Conservation (phyloP, 202 grass and related monocot species). For the Dendrocalamus latiflorus region DNA sequence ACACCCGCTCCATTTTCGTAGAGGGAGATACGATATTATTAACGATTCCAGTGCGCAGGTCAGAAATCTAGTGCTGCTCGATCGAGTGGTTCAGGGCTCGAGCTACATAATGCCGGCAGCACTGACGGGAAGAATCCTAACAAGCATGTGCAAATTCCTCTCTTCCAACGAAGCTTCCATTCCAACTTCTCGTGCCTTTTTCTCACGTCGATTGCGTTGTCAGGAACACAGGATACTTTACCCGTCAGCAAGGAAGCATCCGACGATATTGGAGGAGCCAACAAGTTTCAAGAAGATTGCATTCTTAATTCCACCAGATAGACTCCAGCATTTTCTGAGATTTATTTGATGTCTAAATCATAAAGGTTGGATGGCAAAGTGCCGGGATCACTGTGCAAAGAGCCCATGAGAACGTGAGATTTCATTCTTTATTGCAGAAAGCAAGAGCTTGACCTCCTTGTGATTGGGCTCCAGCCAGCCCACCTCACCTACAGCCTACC, state of each 20-base stretch:
- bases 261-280: background rate
- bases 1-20: background rate
- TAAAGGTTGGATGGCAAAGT: constrained; percentile 1
- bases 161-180: constrained; percentile 20
- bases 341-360: background rate
- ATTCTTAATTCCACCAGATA: constrained; percentile 11
- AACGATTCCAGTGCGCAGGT: constrained; percentile 27
- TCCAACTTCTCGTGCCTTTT: background rate
- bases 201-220: background rate
- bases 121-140: background rate
- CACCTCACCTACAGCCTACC: constrained; percentile 10
- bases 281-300: constrained; percentile 16
- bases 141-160: background rate
- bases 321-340: background rate
- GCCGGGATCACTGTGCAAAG: background rate
- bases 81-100: background rate
- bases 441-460: background rate
- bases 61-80: background rate
- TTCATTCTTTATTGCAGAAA: background rate
- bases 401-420: background rate
- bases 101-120: constrained; percentile 21
- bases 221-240: background rate
- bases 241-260: constrained; percentile 35
- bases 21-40: constrained; percentile 5
- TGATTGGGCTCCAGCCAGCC: constrained; percentile 10